Evolutionary conservation across 2,329 filamentous ascomycete species (phyloP), one percentile per base, ranked within the genome.

Genomic region (Aspergillus ibericus): DNA sequence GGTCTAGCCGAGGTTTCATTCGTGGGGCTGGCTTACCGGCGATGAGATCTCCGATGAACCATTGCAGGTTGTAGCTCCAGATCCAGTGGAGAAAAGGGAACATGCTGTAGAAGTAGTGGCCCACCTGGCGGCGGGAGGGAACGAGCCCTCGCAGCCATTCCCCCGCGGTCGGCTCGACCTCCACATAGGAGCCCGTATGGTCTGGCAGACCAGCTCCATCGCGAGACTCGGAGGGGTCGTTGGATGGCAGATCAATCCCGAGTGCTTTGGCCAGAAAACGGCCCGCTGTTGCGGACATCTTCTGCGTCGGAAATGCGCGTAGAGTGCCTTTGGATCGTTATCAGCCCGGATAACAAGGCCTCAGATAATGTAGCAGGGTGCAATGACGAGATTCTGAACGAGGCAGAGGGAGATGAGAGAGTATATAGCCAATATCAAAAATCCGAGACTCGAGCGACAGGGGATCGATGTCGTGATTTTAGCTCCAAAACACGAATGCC

Each of bases 1-100:
- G 2, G 27, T 29, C 27, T 29, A 2, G 9, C 9, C 27, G 8
- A 9, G 5, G 5, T 7, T 5, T 5, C 22, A 3, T 25, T 29
- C 5, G 27, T 9, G 27, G 27, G 3, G 8, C 27, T 4, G 27
- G 27, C 42, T 46, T 72, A 90, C 90, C 93, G 59, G 95, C 93
- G 58, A 98, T 88, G 48, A 98, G 76, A 77, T 99, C 95, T 68
- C 95, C 95, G 15, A 86, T 75, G 6, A 97, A 77, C 95, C 95
- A 99, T 79, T 92, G 88, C 4, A 88, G 8, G 72, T 99, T 99
- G 79, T 99, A 99, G 66, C 88, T 85, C 10, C 80, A 77, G 58
- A 98, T 93, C 95, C 95, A 99, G 18, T 85, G 82, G 5, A 90
- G 73, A 71, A 97, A 98, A 0, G 95, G 95, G 65, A 99, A 96